phyloP scores from a whole-genome alignment of 768 basidiomycete species.

The Scleroderma bovista region DNA sequence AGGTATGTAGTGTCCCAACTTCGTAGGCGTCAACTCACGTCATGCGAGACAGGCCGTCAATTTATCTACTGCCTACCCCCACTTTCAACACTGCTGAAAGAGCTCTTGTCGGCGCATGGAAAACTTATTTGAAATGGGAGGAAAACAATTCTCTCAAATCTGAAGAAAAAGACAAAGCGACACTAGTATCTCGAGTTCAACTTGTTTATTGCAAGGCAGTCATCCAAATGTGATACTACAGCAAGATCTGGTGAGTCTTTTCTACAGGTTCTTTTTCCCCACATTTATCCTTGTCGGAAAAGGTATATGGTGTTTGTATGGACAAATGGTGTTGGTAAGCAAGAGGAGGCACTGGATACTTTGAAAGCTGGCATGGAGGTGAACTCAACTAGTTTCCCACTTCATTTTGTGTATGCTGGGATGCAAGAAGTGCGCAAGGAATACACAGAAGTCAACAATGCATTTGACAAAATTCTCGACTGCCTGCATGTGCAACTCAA shows the following conservation, averaged over 20 bases:
- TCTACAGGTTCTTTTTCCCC: not conserved
- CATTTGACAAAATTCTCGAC: constrained; percentile 69
- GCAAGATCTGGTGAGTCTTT: constrained; percentile 79
- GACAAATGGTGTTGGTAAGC: too few species aligned
- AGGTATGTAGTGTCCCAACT: too few species aligned
- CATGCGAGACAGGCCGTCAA: constrained; percentile 41
- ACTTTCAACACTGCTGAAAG: constrained; percentile 71
- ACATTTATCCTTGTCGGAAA: constrained; percentile 21
- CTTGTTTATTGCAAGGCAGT: constrained; percentile 86
- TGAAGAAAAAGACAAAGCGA: constrained; percentile 71
- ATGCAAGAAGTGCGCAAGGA: constrained; percentile 59
- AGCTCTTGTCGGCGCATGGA: too few species aligned
- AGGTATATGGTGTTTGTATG: too few species aligned
- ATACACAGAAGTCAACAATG: constrained; percentile 58
- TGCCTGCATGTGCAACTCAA: constrained; percentile 63
- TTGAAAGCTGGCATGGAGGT: too few species aligned
- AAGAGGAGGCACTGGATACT: too few species aligned
- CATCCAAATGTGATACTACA: constrained; percentile 88
- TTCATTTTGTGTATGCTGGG: constrained; percentile 87
- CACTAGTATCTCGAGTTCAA: constrained; percentile 64
- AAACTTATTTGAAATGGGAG: too few species aligned
- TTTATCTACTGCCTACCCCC: constrained; percentile 66
- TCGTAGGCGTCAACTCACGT: constrained; percentile 6
- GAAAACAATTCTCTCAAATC: constrained; percentile 91
- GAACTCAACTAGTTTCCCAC: constrained; percentile 80